phyloP scores from a whole-genome alignment of 768 basidiomycete genomes.

The Psilocybe sp. region DNA sequence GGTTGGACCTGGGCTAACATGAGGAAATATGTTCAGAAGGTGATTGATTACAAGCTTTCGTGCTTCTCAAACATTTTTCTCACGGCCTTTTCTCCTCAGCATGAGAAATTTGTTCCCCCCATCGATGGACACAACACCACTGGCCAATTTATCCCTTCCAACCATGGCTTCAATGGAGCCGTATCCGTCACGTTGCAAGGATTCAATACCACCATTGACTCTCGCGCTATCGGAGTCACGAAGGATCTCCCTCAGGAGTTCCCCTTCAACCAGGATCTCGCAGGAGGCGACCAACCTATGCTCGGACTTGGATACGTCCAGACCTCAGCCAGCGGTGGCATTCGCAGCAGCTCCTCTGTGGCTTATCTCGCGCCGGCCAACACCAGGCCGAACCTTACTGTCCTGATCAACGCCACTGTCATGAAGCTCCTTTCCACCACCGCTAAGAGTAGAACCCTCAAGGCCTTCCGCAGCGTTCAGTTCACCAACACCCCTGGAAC shows the following conservation, averaged over 20 bases:
- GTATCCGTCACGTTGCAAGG: slow-evolving; percentile 30
- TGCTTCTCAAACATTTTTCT: no score
- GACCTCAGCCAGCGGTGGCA: slow-evolving; percentile 26
- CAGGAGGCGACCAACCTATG: slow-evolving; percentile 24
- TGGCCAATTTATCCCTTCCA: slow-evolving; percentile 29
- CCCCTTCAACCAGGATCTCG: slow-evolving; percentile 32
- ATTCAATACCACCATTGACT: slow-evolving; percentile 26
- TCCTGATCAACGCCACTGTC: slow-evolving; percentile 31
- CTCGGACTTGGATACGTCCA: slow-evolving; percentile 34
- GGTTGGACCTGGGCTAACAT: slow-evolving; percentile 38
- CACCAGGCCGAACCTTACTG: slow-evolving; percentile 30
- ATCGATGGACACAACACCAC: slow-evolving; percentile 34
- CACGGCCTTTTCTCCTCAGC: slow-evolving; percentile 16
- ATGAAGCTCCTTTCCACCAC: slow-evolving; percentile 24
- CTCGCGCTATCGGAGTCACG: slow-evolving; percentile 31
- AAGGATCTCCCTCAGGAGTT: slow-evolving; percentile 28
- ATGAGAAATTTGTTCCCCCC: slow-evolving; percentile 33
- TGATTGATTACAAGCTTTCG: slow-evolving; percentile 3
- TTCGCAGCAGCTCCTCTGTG: slow-evolving; percentile 36
- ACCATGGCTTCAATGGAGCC: slow-evolving; percentile 32
- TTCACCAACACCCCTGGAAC: slow-evolving; percentile 9
- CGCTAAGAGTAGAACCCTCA: slow-evolving; percentile 2
- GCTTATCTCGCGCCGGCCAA: slow-evolving; percentile 27
- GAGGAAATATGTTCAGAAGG: slow-evolving; percentile 29
- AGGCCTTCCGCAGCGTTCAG: slow-evolving; percentile 18